phyloP scores from a whole-genome alignment of 345 rosid species.

The Lumnitzera racemosa region DNA sequence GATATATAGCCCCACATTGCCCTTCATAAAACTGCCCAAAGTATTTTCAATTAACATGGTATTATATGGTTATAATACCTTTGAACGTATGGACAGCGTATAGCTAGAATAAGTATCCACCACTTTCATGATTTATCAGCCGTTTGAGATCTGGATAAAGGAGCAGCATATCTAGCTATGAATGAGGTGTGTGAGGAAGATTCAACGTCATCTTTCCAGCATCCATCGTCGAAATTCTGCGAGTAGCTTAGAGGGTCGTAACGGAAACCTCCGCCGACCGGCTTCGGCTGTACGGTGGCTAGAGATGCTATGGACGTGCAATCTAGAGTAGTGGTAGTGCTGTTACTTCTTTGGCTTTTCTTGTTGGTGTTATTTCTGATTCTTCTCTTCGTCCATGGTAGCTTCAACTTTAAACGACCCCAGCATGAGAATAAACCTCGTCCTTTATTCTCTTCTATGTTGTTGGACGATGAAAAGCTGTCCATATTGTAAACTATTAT shows the following conservation, averaged over 20 bases:
- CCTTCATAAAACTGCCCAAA: too few relatives aligned
- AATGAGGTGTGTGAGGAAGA: conserved; percentile 1
- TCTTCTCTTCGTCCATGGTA: conserved; percentile 6
- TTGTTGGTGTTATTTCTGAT: too few relatives aligned
- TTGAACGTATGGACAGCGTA: too few relatives aligned
- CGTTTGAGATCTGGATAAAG: not conserved
- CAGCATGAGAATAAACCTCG: conserved; percentile 1
- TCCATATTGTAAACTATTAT: too few relatives aligned
- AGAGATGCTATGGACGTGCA: conserved; percentile 13
- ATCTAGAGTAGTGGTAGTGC: not conserved
- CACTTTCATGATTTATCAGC: too few relatives aligned
- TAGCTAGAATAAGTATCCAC: too few relatives aligned
- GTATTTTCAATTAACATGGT: too few relatives aligned
- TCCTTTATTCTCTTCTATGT: not conserved
- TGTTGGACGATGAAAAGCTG: too few relatives aligned
- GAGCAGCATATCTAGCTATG: conserved; percentile 9
- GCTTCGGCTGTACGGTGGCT: conserved; percentile 13
- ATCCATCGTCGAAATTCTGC: conserved; percentile 17
- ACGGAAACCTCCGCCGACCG: conserved; percentile 6
- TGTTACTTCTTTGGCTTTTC: too few relatives aligned
- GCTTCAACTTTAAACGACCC: conserved; percentile 8
- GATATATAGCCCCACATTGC: too few relatives aligned
- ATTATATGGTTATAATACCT: too few relatives aligned
- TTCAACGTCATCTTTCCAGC: conserved; percentile 6
- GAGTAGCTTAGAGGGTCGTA: conserved; percentile 17